These are phyloP conservation scores for Agaricus blazei DNA, from an alignment of 768 basidiomycete species.

Conservation along the genomic window DNA sequence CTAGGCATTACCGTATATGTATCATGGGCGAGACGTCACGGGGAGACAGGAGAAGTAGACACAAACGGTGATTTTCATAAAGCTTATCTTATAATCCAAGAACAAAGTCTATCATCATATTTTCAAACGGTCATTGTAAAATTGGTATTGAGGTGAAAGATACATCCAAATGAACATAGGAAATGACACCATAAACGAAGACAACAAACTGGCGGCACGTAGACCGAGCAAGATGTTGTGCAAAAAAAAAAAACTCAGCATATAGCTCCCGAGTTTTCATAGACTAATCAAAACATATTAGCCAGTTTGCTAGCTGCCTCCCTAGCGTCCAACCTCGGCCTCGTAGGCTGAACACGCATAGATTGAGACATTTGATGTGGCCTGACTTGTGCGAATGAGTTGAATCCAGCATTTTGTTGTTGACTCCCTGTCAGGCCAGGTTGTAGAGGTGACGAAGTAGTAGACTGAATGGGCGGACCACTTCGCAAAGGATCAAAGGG, in stretches of 20 bases:
- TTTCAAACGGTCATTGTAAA: too few relatives aligned
- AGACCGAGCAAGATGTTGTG: neutral
- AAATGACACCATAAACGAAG: neutral
- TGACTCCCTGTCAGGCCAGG: slow-evolving; percentile 18
- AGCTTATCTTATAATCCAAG: too few relatives aligned
- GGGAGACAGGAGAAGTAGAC: too few relatives aligned
- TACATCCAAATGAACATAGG: neutral
- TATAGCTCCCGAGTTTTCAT: too few relatives aligned
- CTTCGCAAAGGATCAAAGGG: slow-evolving; percentile 33
- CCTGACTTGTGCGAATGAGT: slow-evolving; percentile 59
- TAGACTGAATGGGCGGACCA: slow-evolving; percentile 23
- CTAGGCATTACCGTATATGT: too few relatives aligned
- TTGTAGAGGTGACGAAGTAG: slow-evolving; percentile 27
- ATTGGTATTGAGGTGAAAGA: too few relatives aligned
- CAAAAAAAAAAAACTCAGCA: neutral
- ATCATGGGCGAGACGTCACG: too few relatives aligned
- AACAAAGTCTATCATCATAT: too few relatives aligned
- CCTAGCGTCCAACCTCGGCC: slow-evolving; percentile 75
- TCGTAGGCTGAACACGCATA: slow-evolving; percentile 65
- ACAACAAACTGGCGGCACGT: neutral
- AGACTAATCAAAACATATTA: slow-evolving; percentile 64
- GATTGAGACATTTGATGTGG: slow-evolving; percentile 68
- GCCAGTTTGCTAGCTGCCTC: slow-evolving; percentile 88
- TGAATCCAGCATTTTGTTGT: slow-evolving; percentile 30
- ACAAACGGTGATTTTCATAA: too few relatives aligned